Evolutionary conservation across 306 rosid species (phyloP), one percentile per base, ranked within the genome.

Genomic region (Lupinus albus): DNA sequence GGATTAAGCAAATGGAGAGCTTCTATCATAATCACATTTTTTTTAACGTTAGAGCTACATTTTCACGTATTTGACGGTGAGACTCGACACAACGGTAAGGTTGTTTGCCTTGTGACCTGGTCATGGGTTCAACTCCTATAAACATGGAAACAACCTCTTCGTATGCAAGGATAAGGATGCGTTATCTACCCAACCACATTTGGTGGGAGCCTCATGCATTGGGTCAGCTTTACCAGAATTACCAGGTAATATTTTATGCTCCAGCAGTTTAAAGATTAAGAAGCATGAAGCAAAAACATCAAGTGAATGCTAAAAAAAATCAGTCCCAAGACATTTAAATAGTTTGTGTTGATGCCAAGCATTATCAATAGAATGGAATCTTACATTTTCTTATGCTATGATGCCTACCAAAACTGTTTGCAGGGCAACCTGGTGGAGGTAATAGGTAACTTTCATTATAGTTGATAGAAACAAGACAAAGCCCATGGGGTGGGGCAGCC

Each of bases 401-500:
- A 77, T 62, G 85, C 86, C 88, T 84, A 53, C 98, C 97, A 71
- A 76, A 82, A 84, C 98, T 93, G 58, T 78, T 74, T 13, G 56
- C 55, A 15, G 91, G 91, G 75, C 80, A 81, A 55, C 41, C 88
- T 20, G 79, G 79, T 30, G 98, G 98, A 66, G 79, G 94, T 64
- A 74, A 56, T 7, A 93, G 73, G 76, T 86, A 96, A 57, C 82
- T 88, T 77, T 88, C 85, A 45, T 84, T 84, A 33, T 93, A 93
- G 61, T 82, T 79, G 25, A 93, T 74, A 35, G 81, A 70, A 58
- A 82, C 83, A 76, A 93, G 96, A 73, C 94, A 88, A 5, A 93
- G 94, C 35, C 98, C 98, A 2, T 88, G 97, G 6, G 98, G 97
- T 47, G 97, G 94, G 25, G 81, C 71, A 61, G 71, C 52, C 67